Evolutionary conservation across 768 basidiomycete genomes (phyloP), one percentile per base, ranked within the genome.

Genomic region (Boletellus sp.): DNA sequence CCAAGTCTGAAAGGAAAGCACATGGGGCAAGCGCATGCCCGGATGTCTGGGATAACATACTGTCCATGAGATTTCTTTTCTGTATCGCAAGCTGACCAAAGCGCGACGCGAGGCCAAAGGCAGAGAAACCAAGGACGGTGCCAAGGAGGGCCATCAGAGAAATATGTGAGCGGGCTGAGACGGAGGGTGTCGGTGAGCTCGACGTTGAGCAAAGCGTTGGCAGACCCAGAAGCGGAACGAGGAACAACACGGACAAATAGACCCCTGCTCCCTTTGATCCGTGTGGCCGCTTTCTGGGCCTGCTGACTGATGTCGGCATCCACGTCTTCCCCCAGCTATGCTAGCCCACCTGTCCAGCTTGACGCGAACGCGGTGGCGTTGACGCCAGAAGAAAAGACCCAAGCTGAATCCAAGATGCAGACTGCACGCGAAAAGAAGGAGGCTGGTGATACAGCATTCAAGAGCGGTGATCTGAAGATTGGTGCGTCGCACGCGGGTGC

Each of bases 31-130:
- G 17, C 23, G 13, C 4, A 35, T n/a, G 39, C 13, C 19, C 11
- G 34, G 22, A 37, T 3, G 28, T 16, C n/a, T 36, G 36, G 9
- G 26, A 47, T 48, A 19, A 79, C 91, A 66, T 64, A 94, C 93
- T 90, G 40, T 83, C 78, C 69, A 88, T 80, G 52, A 94, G 77
- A 63, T 84, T 83, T 61, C 87, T 77, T 64, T 78, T 84, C 69
- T 91, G 86, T 61, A 96, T 87, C 47, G 85, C 87, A 20, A 96
- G 82, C 71, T 94, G 92, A 59, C 89, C 90, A 52, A 92, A 75
- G 51, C 94, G 79, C 17, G 85, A 83, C 19, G 84, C 84, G 51
- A 96, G 84, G 37, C 93, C 93, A 63, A 92, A 85, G 49, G 78
- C 68, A 3, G 89, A 87, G 70, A 90, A 90, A 36, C 89, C 88